Evolutionary conservation across 306 rosid species (phyloP), one percentile per base, ranked within the genome.

Genomic region (Quercus parvula): DNA sequence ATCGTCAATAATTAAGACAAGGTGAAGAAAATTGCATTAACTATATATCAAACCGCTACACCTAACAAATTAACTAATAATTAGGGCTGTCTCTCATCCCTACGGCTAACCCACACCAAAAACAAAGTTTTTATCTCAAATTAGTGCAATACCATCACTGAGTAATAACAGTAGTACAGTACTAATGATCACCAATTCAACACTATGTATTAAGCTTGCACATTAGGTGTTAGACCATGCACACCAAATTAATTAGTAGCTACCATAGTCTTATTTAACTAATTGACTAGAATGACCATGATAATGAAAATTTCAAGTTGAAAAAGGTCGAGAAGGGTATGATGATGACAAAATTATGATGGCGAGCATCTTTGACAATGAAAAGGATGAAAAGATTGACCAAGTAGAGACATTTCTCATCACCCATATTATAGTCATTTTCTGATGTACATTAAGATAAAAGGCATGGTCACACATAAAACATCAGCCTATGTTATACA

Each of bases 381-480:
- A 5, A 51, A 67, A 11, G 51, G 57, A 64, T 24, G 54, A 52
- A 35, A 46, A 17, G 56, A 71, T 56, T 75, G 70, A 55, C 74
- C 63, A 66, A 55, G 52, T 9, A 67, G 13, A 76, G 35, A 54
- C 30, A 73, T 64, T 30, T 68, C 76, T 54, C n/a, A 71, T 41
- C 46, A 41, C 46, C 46, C 79, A 15, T 27, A 55, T 59, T 59
- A 75, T 78, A 54, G 46, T 35, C 81, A 72, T 71, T 56, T 61
- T 67, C 72, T 46, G 77, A 72, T 57, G 62, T 72, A 75, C 80
- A 70, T 49, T 72, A 14, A 54, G 54, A 68, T 7, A 33, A 35
- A 19, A 68, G 51, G 17, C 27, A n/a, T 1, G 49, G 13, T 18
- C 35, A 75, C 41, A 61, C 44, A 15, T 14, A 61, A 51, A 63